Evolutionary conservation across 257 asterid species (phyloP).

Genomic region (Rubia yunnanensis): DNA sequence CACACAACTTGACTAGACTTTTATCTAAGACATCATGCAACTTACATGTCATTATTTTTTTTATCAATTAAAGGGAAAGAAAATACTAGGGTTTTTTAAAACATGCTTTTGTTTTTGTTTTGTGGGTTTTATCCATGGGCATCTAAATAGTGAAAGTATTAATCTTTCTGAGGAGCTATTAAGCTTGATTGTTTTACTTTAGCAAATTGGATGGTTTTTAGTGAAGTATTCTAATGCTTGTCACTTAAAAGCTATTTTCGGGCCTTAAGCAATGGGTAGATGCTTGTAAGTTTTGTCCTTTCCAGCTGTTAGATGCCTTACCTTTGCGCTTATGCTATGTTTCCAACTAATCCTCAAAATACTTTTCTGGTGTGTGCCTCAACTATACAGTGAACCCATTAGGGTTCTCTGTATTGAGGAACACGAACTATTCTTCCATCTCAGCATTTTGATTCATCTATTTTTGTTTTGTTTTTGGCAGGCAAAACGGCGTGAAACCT

Average conservation of each 20-base stretch:
- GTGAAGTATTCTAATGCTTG: neutral
- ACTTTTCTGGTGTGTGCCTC: neutral
- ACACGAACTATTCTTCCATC: constrained; percentile 7
- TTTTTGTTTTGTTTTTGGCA: constrained; percentile 22
- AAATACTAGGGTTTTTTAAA: neutral
- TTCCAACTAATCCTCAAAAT: neutral
- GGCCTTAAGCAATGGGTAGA: neutral
- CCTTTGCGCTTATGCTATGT: neutral
- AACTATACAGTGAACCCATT: neutral
- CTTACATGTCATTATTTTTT: neutral
- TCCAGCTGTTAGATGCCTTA: neutral
- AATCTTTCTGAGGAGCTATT: neutral
- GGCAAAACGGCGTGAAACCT: constrained; percentile 92
- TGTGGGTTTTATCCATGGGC: neutral
- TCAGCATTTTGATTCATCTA: constrained; percentile 3
- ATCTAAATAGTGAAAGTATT: neutral
- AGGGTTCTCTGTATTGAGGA: neutral
- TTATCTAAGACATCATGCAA: neutral
- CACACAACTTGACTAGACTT: neutral
- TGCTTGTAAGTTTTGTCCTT: neutral
- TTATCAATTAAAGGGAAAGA: neutral
- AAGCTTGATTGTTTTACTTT: neutral
- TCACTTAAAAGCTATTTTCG: neutral
- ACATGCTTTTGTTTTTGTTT: too few species aligned
- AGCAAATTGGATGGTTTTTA: neutral